These are phyloP conservation scores for Choiromyces venosus DNA, from an alignment of 495 filamentous ascomycete genomes.

Conservation along the genomic window DNA sequence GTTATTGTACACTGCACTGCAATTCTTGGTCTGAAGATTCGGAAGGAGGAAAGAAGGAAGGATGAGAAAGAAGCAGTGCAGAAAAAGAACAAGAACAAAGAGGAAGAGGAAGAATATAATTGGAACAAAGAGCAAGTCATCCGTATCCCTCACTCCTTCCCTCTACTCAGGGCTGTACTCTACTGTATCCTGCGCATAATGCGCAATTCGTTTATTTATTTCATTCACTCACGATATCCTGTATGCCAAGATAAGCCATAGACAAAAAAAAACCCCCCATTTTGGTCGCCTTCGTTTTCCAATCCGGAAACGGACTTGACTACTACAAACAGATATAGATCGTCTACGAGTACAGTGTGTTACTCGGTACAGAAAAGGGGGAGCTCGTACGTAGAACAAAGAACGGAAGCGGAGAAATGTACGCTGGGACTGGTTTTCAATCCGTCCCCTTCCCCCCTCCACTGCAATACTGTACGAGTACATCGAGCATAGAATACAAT, in stretches of 20 bases:
- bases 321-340: neutral
- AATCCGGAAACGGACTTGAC: neutral
- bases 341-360: too few species aligned
- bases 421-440: neutral
- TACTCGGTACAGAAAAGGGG: neutral
- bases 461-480: too few species aligned
- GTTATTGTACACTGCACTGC: neutral
- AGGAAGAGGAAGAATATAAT: constrained; percentile 18
- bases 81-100: neutral
- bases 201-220: constrained; percentile 32
- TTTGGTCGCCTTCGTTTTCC: too few species aligned
- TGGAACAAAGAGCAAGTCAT: constrained; percentile 27
- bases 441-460: neutral
- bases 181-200: constrained; percentile 28
- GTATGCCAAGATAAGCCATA: constrained; percentile 20
- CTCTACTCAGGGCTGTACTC: constrained; percentile 2
- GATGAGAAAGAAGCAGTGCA: neutral
- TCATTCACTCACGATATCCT: constrained; percentile 19
- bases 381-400: neutral
- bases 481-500: too few species aligned
- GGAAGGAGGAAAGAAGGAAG: too few species aligned
- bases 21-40: neutral
- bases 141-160: too few species aligned
- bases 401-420: neutral
- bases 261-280: neutral